Evolutionary conservation across 2,329 filamentous ascomycete species (phyloP).

Genomic region (Scytalidium lignicola): DNA sequence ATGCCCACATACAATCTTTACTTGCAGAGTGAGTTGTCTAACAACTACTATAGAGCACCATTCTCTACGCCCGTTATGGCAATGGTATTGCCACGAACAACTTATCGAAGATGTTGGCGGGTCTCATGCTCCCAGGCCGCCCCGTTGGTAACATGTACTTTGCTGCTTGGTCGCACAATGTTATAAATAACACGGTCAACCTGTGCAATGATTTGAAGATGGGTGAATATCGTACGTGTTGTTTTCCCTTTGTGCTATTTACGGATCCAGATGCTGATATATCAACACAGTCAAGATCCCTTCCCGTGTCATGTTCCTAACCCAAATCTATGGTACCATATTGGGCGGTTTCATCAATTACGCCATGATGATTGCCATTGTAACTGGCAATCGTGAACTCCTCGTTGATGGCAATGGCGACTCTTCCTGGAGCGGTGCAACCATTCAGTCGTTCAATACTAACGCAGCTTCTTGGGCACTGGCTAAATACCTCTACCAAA

Average conservation of each 20-base stretch:
- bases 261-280: slow-evolving; percentile 14
- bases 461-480: slow-evolving; percentile 40
- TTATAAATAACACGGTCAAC: slow-evolving; percentile 45
- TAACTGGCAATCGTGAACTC: slow-evolving; percentile 36
- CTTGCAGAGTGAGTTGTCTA: slow-evolving; percentile 5
- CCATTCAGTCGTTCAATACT: slow-evolving; percentile 43
- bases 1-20: neutral
- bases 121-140: slow-evolving; percentile 38
- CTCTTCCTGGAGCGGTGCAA: slow-evolving; percentile 43
- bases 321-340: slow-evolving; percentile 38
- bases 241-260: neutral
- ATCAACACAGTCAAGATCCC: slow-evolving; percentile 40
- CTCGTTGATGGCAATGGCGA: slow-evolving; percentile 36
- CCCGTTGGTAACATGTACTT: slow-evolving; percentile 41
- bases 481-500: slow-evolving; percentile 47
- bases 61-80: slow-evolving; percentile 48
- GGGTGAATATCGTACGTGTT: slow-evolving; percentile 48
- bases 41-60: slow-evolving; percentile 35
- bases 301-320: slow-evolving; percentile 37
- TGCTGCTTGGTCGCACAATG: slow-evolving; percentile 53
- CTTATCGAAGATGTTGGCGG: slow-evolving; percentile 47
- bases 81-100: slow-evolving; percentile 56
- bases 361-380: slow-evolving; percentile 40
- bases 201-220: slow-evolving; percentile 51
- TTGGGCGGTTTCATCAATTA: slow-evolving; percentile 42